Base-by-base conservation (phyloP, 164 flowering plant species). In the Paratinospora sagittata region DNA sequence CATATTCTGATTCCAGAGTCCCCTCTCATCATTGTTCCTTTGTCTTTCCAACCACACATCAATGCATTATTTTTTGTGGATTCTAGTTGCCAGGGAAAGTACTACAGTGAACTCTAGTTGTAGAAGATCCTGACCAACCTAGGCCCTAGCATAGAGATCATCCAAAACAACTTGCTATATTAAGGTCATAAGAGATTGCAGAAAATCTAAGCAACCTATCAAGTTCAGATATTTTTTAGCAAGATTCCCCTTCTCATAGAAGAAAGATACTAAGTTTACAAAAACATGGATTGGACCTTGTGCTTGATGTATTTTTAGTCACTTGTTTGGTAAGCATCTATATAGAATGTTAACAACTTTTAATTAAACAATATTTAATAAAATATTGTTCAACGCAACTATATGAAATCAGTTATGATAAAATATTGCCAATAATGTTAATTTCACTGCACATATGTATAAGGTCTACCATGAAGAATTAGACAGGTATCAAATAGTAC, bases 101-200 rank as follows among this genome's bases (percentile, higher is more conserved):
- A 55, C 60, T n/a, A 55, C 61, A 55, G 61, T 19, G n/a, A 55
- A 23, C 61, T 55, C 61, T 55, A 55, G 61, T 55, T 55, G 61
- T 55, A n/a, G 61, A 55, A 55, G 61, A 55, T 55, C 61, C 61
- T 55, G 24, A 55, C 5, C 61, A 55, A 21, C 61, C 61, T 55
- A 21, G 6, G 7, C 21, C 61, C 23, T 55, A 55, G 61, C 61
- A 19, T 55, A 5, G 8, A 55, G 6, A 55, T n/a, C 61, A 55
- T 55, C 61, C 61, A 55, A 19, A 7, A 55, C 61, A 55, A 55
- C 9, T 19, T 55, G 24, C n/a, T 55, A 21, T 55, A 17, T 55
- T 55, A 5, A 55, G 60, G 60, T 55, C 19, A 4, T 55, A 55
- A 17, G 60, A 55, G 60, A 55, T 55, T 55, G 60, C 61, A 55